phyloP scores from a whole-genome alignment of 257 asterid genomes.

The Penstemon newberryi region DNA sequence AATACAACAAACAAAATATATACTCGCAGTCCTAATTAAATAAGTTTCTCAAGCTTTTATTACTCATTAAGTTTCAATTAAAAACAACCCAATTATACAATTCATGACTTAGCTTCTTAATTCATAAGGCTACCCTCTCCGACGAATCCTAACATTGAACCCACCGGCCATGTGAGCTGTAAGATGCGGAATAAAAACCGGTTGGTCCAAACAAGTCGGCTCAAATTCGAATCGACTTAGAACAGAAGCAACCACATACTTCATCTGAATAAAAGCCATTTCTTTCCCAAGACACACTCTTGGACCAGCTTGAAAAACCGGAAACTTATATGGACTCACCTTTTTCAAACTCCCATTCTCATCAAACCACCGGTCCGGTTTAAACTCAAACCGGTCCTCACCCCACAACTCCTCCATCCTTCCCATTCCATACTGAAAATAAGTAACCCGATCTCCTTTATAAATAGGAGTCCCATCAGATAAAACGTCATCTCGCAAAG shows the following conservation, averaged over 20 bases:
- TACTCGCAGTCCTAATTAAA: too few species aligned
- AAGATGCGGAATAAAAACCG: slow-evolving; percentile 54
- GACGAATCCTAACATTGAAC: slow-evolving; percentile 47
- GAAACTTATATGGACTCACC: slow-evolving; percentile 59
- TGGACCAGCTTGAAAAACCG: slow-evolving; percentile 88
- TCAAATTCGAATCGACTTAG: slow-evolving; percentile 47
- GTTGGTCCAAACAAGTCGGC: slow-evolving; percentile 38
- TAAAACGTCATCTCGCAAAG: slow-evolving; percentile 55
- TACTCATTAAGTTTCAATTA: too few species aligned
- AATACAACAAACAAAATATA: too few species aligned
- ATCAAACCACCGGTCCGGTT: slow-evolving; percentile 68
- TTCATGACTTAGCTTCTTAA: too few species aligned
- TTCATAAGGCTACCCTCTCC: slow-evolving; percentile 13
- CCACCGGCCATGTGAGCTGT: slow-evolving; percentile 74
- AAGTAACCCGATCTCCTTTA: slow-evolving; percentile 70
- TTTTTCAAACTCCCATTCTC: slow-evolving; percentile 30
- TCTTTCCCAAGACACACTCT: slow-evolving; percentile 83
- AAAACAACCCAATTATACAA: too few species aligned
- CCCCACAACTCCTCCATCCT: slow-evolving; percentile 83
- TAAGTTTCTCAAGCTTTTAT: too few species aligned
- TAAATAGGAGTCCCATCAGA: slow-evolving; percentile 69
- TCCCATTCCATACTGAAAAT: slow-evolving; percentile 89
- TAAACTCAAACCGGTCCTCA: slow-evolving; percentile 53
- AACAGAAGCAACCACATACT: slow-evolving; percentile 58
- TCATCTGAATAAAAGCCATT: slow-evolving; percentile 84